phyloP scores from a whole-genome alignment of 225 moss, liverwort and hornwort species.

The Asterella californica region DNA sequence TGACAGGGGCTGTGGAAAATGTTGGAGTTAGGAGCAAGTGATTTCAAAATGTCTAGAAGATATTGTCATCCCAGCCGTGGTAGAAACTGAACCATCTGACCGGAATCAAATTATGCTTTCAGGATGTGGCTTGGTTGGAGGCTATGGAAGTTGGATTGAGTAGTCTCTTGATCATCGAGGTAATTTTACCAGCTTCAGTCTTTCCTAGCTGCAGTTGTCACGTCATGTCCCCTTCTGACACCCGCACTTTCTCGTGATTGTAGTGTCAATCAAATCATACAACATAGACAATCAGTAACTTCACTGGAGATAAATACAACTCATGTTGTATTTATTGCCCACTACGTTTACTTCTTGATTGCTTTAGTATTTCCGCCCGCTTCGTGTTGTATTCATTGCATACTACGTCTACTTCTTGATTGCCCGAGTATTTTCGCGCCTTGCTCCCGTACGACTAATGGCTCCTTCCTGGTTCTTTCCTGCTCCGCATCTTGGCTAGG shows the following conservation, averaged over 20 bases:
- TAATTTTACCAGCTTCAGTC: slow-evolving; percentile 19
- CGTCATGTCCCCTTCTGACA: not conserved
- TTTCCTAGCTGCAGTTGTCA: not conserved
- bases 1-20: not conserved
- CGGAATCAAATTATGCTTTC: slow-evolving; percentile 9
- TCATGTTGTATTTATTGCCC: no score
- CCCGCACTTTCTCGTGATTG: not conserved
- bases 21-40: not conserved
- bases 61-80: not conserved
- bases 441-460: no score
- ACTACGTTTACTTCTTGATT: no score
- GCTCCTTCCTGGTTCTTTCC: no score
- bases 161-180: slow-evolving; percentile 86
- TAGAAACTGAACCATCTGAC: slow-evolving; percentile 1
- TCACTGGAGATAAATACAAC: no score
- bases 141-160: slow-evolving; percentile 88
- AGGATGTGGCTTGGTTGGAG: slow-evolving; percentile 85
- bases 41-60: not conserved
- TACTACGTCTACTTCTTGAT: no score
- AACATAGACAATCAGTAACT: no score
- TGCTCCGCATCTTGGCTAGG: no score
- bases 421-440: no score
- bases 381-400: no score
- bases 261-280: not conserved
- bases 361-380: no score